These are phyloP conservation scores for Ophiocordyceps camponoti-rufipedis DNA, from an alignment of 2,329 filamentous ascomycete species.

Conservation along the genomic window DNA sequence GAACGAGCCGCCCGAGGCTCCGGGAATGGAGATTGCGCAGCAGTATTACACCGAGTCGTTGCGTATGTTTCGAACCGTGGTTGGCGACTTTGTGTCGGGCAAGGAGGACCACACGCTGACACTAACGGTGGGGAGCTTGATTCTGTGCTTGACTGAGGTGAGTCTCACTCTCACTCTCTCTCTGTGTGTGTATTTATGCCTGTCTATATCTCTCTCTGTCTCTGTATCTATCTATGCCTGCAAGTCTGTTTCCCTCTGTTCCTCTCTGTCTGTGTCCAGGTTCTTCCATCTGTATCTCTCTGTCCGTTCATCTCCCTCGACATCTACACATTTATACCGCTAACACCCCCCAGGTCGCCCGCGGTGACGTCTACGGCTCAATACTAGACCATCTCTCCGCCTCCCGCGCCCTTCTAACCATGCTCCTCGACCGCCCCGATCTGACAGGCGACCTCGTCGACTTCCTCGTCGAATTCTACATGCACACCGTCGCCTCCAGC, in stretches of 20 bases:
- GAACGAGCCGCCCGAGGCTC: constrained; percentile 5
- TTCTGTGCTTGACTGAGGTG: constrained; percentile 29
- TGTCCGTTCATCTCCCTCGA: background rate
- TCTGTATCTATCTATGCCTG: background rate
- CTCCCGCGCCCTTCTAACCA: constrained; percentile 21
- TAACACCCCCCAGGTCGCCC: constrained; percentile 10
- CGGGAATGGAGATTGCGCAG: constrained; percentile 13
- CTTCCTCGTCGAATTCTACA: constrained; percentile 29
- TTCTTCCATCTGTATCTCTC: constrained; percentile 12
- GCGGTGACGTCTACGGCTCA: constrained; percentile 25
- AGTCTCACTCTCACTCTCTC: background rate
- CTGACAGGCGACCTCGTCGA: constrained; percentile 18
- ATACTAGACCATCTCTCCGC: constrained; percentile 26
- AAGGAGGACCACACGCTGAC: constrained; percentile 17
- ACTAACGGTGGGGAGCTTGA: constrained; percentile 23
- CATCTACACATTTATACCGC: no score
- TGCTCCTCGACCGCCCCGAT: constrained; percentile 15
- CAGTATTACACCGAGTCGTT: constrained; percentile 18
- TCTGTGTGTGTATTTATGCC: no score
- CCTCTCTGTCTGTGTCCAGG: background rate
- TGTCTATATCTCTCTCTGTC: no score
- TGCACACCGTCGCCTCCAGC: constrained; percentile 25
- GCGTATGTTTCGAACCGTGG: constrained; percentile 15
- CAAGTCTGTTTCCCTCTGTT: background rate
- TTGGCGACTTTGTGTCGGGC: constrained; percentile 15